Base-by-base conservation (phyloP, 2,329 filamentous ascomycete genomes). In the Alternaria ventricosa region DNA sequence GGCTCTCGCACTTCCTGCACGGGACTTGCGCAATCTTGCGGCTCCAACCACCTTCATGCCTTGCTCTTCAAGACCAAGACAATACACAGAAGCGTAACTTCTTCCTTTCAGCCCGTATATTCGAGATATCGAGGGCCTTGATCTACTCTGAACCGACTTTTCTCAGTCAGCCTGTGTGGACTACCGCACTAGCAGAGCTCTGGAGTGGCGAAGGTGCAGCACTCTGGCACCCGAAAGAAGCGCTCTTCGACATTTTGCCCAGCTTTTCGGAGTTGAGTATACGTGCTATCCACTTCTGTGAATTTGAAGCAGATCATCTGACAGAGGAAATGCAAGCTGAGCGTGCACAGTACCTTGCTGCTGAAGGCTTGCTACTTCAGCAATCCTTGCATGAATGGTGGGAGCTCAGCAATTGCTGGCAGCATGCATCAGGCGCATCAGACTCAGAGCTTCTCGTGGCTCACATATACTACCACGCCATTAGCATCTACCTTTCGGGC, bases 401-500 rank as follows among this genome's bases (percentile, higher is more conserved):
- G 55, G 20, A 33, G 46, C 55, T 67, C 5, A 60, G 63, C 33
- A 41, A 47, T 18, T 15, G 18, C 28, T 73, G 70, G 69, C 58
- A 67, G 46, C 41, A 46, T 20, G 43, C 47, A 23, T 45, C n/a
- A 9, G 13, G 30, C n/a, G 36, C 30, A 43, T 51, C 20, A 3
- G 65, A 71, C 43, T 15, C 43, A 2, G 74, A 76, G n/a, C 46
- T 65, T n/a, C 44, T 66, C 7, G 46, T 73, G 6, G 68, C 47
- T 0, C 59, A 63, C 13, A 36, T 61, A 11, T 75, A 75, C 51
- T 75, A 75, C 23, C 58, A 75, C 54, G 71, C 74, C 0, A 65
- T 70, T 11, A 75, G 62, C n/a, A 75, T 75, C 50, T 76, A 74
- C 11, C 71, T 74, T 6, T 75, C 72, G 3, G 74, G 74, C 2